Evolutionary conservation across 345 rosid species (phyloP).

Genomic region (Heritiera fomes): DNA sequence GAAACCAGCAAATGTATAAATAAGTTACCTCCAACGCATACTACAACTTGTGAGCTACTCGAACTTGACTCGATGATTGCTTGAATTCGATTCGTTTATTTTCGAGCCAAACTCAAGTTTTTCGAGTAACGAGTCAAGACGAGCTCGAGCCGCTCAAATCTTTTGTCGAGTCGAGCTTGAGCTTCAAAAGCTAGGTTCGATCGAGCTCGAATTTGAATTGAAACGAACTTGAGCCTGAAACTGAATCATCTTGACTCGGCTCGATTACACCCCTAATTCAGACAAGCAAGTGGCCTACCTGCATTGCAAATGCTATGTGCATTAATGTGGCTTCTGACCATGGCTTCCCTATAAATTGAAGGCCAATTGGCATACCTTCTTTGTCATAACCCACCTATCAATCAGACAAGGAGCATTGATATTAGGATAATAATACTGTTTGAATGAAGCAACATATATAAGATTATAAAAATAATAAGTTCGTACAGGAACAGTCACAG

Average conservation of each 20-base stretch:
- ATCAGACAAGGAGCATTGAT: not conserved
- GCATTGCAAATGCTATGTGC: constrained; percentile 60
- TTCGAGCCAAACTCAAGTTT: too few relatives aligned
- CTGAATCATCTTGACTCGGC: too few relatives aligned
- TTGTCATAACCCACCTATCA: constrained; percentile 68
- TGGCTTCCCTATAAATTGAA: constrained; percentile 74
- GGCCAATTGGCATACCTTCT: constrained; percentile 64
- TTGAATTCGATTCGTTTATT: too few relatives aligned
- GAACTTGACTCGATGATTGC: too few relatives aligned
- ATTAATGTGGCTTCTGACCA: constrained; percentile 73
- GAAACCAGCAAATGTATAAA: not conserved
- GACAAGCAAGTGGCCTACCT: constrained; percentile 36
- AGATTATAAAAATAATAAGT: not conserved
- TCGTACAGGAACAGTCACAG: constrained; percentile 62
- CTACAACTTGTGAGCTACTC: too few relatives aligned
- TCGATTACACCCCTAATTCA: not conserved
- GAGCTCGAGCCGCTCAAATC: too few relatives aligned
- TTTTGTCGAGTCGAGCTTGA: too few relatives aligned
- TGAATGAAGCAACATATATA: not conserved
- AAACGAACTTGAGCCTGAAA: too few relatives aligned
- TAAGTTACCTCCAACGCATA: not conserved
- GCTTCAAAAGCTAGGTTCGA: too few relatives aligned
- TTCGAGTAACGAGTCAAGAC: too few relatives aligned
- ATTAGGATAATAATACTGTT: not conserved
- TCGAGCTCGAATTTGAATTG: too few relatives aligned